Evolutionary conservation across 495 filamentous ascomycete species (phyloP), one percentile per base, ranked within the genome.

Genomic region (Trichocladium uniseriatum): DNA sequence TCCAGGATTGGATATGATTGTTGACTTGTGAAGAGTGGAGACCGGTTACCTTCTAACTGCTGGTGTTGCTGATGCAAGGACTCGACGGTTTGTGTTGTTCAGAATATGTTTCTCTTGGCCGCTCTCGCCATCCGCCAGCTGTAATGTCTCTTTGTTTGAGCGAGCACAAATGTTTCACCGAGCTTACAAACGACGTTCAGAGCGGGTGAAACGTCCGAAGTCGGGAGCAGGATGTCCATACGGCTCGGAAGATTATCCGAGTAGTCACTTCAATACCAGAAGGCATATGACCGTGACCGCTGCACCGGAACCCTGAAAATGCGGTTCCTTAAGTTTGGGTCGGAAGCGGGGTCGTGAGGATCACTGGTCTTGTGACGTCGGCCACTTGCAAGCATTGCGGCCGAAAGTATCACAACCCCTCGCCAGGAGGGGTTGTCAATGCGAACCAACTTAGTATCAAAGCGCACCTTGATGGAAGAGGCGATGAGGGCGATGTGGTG

Each of bases 261-360:
- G 48, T 45, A 32, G 50, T 55, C 44, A 43, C 47, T 45, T 54
- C 48, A 57, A 53, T 51, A 43, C 21, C 31, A n/a, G 29, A 15
- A 43, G 44, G 47, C 34, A 43, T 55, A 59, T 48, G 24, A 39
- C 41, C 29, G 18, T 41, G 39, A n/a, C n/a, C 19, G 11, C 15
- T 37, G 48, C 24, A 31, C 32, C 22, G 31, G 37, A 41, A 43
- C 38, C 27, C 32, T 45, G 40, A 35, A 21, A 42, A 31, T 24
- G 24, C 37, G 45, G 45, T 28, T 47, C 58, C 38, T 52, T 14
- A 11, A 51, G 45, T 51, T 52, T 45, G 39, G 18, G 36, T 40
- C 18, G 3, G 27, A 4, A 28, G 54, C 45, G 57, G 54, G 54
- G 54, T 45, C 19, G 38, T 27, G 57, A 47, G 54, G 47, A 27